Base-by-base conservation (phyloP, 108 stramenopile genomes). In the Nannochloropsis oceanica region DNA sequence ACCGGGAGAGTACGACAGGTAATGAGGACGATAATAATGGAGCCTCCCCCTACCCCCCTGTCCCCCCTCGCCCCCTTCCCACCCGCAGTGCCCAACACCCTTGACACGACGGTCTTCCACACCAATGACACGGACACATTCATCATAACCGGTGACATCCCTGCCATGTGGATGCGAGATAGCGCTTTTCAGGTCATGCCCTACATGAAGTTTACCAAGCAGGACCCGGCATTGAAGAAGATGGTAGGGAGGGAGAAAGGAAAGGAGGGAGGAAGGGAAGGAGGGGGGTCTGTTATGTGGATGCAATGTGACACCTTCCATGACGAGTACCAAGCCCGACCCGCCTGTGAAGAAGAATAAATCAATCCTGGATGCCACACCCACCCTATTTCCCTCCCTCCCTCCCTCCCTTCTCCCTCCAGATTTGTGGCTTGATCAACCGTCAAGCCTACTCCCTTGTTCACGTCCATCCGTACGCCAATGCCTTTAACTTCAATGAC, bases 131-230 rank as follows among this genome's bases (percentile, higher is more conserved):
- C 90, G 11, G 93, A 93, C 84, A 89, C 92, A 18, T 95, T 93
- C 81, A 85, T 94, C n/a, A 87, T 93, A 42, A 95, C 94, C 2
- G 94, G 94, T 13, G 94, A 95, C 80, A 95, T 95, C 79, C 83
- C 90, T 18, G 92, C 92, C 79, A 83, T 95, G 82, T 95, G 94
- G 94, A 86, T 94, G 25, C 92, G 94, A 7, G 94, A 95, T 85
- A 90, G 89, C 5, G 88, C 91, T 20, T 92, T 90, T n/a, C 94
- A 95, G 86, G 89, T 95, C 79, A 86, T 92, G 83, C 93, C 94
- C 20, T 42, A 84, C 85, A 27, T 79, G 79, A 43, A 8, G n/a
- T 73, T 86, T 34, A 85, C 44, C 13, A 79, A 5, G 88, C 42
- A 43, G 25, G 44, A 27, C 34, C 82, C 34, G 22, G 27, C 42